Evolutionary conservation across 164 flowering plant genomes (phyloP).

Genomic region (Litsea cubeba): DNA sequence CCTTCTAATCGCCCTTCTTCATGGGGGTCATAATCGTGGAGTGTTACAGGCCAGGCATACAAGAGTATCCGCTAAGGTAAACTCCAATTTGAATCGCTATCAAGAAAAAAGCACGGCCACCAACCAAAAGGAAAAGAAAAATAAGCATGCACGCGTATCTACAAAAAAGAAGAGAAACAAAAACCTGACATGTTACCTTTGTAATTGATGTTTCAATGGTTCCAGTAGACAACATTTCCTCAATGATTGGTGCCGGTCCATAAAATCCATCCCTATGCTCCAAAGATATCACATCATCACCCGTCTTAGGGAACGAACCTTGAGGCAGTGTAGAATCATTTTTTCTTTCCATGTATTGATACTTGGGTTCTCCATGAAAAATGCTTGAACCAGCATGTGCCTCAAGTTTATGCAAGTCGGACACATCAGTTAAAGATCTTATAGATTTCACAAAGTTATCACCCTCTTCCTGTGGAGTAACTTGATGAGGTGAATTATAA

Average conservation of each 20-base stretch:
- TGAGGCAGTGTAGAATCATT: conserved; percentile 10
- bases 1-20: too few species aligned
- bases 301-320: conserved; percentile 19
- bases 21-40: too few species aligned
- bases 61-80: not conserved
- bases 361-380: conserved; percentile 14
- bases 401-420: conserved; percentile 19
- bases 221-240: conserved; percentile 16
- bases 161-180: not conserved
- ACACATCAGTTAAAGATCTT: conserved; percentile 23
- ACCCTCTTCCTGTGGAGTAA: conserved; percentile 18
- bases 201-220: conserved; percentile 17
- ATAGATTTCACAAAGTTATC: conserved; percentile 24
- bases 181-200: conserved; percentile 29
- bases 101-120: not conserved
- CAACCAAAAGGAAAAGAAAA: not conserved
- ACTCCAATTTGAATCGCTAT: not conserved
- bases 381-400: conserved; percentile 11
- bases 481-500: conserved; percentile 20
- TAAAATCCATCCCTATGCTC: conserved; percentile 14
- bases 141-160: too few species aligned
- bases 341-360: conserved; percentile 19
- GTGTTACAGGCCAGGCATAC: not conserved
- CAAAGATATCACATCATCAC: conserved; percentile 10
- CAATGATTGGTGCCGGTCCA: conserved; percentile 17